Percentiles rank a stretch among this genome's conserved stretches.
Evolutionary conservation across 176 grass and related monocot genomes (phyloP).

Genomic region (Musa beccarii): DNA sequence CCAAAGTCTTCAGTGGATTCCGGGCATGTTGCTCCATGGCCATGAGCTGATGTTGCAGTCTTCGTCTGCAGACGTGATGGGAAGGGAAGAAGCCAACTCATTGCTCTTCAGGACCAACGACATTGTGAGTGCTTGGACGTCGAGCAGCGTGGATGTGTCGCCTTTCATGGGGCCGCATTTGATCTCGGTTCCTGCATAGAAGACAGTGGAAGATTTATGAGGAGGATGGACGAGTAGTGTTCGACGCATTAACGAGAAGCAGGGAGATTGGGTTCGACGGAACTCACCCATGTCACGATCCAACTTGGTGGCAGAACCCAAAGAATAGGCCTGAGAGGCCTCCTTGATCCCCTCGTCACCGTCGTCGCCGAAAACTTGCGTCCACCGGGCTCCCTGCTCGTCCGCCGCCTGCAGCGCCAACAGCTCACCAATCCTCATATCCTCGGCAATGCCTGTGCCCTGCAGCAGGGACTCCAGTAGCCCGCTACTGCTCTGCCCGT

Average conservation of each 20-base stretch:
- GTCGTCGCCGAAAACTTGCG: neutral
- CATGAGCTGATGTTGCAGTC: conserved; percentile 28
- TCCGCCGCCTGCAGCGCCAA: neutral
- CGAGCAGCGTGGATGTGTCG: conserved; percentile 21
- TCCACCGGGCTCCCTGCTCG: conserved; percentile 6
- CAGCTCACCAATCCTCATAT: conserved; percentile 9
- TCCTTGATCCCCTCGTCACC: neutral
- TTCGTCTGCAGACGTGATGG: conserved; percentile 9
- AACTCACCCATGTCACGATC: neutral
- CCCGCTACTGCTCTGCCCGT: neutral
- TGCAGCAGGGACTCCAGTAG: conserved; percentile 46
- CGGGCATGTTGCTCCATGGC: conserved; percentile 33
- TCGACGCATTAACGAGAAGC: too few relatives aligned
- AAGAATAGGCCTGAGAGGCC: conserved; percentile 15
- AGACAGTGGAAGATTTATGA: too few relatives aligned
- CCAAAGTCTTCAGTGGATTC: conserved; percentile 20
- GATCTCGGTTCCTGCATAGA: conserved; percentile 21
- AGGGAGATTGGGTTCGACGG: neutral
- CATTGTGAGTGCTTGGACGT: conserved; percentile 9
- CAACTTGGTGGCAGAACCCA: conserved; percentile 7
- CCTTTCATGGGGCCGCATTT: neutral
- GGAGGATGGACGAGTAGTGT: too few relatives aligned
- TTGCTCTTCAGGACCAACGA: too few relatives aligned
- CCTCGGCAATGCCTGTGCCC: conserved; percentile 35
- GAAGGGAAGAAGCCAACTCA: too few relatives aligned